Percentiles rank a stretch among this genome's conserved stretches.
phyloP scores from a whole-genome alignment of 2,329 filamentous ascomycete species.

The Fusarium virguliforme region DNA sequence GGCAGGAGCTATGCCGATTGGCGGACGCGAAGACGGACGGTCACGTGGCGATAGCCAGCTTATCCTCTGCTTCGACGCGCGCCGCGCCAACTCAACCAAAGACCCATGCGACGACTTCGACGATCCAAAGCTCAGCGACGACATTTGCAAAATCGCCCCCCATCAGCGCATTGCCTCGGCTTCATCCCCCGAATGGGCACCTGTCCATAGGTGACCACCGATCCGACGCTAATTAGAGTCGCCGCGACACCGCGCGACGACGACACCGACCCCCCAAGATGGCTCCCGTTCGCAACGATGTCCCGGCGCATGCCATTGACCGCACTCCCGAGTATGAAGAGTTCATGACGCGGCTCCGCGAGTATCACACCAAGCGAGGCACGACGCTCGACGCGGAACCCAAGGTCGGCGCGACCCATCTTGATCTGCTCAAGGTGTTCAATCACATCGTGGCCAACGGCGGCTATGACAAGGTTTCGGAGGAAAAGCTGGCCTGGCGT shows the following conservation, averaged over 20 bases:
- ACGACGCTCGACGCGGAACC: conserved; percentile 86
- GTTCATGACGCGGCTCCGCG: conserved; percentile 81
- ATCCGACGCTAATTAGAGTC: conserved; percentile 22
- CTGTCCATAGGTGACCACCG: conserved; percentile 16
- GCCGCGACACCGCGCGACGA: conserved; percentile 17
- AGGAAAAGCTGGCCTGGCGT: conserved; percentile 89
- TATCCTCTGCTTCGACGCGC: conserved; percentile 40
- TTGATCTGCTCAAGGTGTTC: conserved; percentile 86
- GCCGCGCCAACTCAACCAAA: conserved; percentile 38
- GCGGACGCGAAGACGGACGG: not conserved
- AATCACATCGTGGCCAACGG: conserved; percentile 82
- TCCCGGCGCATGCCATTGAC: conserved; percentile 66
- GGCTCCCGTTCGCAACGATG: conserved; percentile 57
- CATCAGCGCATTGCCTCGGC: not conserved
- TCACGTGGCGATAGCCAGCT: conserved; percentile 42
- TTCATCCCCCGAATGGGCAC: conserved; percentile 20
- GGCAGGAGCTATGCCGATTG: conserved; percentile 25
- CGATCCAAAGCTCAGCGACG: conserved; percentile 35
- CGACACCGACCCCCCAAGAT: conserved; percentile 45
- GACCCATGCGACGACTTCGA: conserved; percentile 43
- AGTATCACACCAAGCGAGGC: conserved; percentile 84
- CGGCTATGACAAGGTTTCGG: conserved; percentile 88
- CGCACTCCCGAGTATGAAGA: conserved; percentile 81
- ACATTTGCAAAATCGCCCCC: conserved; percentile 21
- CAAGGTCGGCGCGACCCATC: conserved; percentile 81